phyloP scores from a whole-genome alignment of 2,329 filamentous ascomycete species.

The Monosporascus sp. region DNA sequence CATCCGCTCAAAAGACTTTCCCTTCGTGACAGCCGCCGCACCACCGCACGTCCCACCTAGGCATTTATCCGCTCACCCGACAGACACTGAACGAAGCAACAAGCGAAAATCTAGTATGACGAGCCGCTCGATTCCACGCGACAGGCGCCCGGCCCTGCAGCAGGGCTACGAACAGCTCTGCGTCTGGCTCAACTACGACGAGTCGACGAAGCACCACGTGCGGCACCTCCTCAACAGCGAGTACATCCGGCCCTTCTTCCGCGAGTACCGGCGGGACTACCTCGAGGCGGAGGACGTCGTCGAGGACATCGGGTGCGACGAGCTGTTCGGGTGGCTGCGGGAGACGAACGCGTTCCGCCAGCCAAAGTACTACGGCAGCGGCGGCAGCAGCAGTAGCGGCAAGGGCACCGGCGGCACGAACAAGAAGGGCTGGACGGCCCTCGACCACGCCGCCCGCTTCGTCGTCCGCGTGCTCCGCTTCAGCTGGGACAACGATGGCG shows the following conservation, averaged over 20 bases:
- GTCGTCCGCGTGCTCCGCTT: conserved; percentile 18
- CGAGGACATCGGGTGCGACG: conserved; percentile 13
- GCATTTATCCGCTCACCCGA: too few species aligned
- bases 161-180: conserved; percentile 16
- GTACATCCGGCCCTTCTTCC: conserved; percentile 21
- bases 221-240: conserved; percentile 15
- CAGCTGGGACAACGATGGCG: conserved; percentile 21
- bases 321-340: conserved; percentile 12
- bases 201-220: conserved; percentile 11
- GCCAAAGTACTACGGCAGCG: conserved; percentile 7
- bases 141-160: conserved; percentile 12
- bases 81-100: too few species aligned
- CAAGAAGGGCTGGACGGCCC: conserved; percentile 18
- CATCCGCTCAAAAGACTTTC: too few species aligned
- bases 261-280: conserved; percentile 22
- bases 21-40: too few species aligned
- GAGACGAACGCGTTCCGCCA: conserved; percentile 13
- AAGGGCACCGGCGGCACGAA: neutral
- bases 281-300: conserved; percentile 13
- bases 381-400: neutral
- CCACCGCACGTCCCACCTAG: neutral
- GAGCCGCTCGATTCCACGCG: conserved; percentile 10
- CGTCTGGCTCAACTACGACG: conserved; percentile 19
- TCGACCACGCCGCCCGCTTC: conserved; percentile 23
- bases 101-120: conserved; percentile 5